Evolutionary conservation across 306 rosid species (phyloP).

Genomic region (Cucurbita ficifolia): DNA sequence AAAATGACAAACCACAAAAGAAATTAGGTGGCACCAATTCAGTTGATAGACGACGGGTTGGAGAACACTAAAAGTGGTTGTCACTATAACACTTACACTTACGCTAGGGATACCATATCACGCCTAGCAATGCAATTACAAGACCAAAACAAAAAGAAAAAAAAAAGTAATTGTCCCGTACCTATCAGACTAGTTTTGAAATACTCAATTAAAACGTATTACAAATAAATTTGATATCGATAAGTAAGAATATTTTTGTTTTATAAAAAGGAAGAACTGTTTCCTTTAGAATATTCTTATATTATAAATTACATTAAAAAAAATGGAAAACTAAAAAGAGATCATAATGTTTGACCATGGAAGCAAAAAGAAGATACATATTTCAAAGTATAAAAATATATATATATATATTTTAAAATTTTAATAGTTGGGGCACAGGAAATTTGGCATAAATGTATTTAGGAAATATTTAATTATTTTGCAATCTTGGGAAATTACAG

Average conservation of each 20-base stretch:
- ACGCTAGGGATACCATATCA: no score
- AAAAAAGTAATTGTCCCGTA: no score
- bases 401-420: not conserved
- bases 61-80: not conserved
- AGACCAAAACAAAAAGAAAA: no score
- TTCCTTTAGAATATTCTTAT: not conserved
- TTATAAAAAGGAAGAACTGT: not conserved
- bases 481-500: not conserved
- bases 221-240: no score
- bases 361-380: not conserved
- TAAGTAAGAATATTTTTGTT: not conserved
- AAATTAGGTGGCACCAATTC: not conserved
- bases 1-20: not conserved
- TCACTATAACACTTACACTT: not conserved
- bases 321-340: not conserved
- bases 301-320: not conserved
- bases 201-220: no score
- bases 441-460: not conserved
- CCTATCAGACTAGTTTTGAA: no score
- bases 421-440: not conserved
- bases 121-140: not conserved
- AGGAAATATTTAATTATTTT: not conserved
- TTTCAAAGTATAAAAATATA: not conserved
- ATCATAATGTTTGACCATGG: not conserved
- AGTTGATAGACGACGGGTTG: not conserved